Evolutionary conservation across 495 filamentous ascomycete species (phyloP).

Genomic region (Physcia stellaris): DNA sequence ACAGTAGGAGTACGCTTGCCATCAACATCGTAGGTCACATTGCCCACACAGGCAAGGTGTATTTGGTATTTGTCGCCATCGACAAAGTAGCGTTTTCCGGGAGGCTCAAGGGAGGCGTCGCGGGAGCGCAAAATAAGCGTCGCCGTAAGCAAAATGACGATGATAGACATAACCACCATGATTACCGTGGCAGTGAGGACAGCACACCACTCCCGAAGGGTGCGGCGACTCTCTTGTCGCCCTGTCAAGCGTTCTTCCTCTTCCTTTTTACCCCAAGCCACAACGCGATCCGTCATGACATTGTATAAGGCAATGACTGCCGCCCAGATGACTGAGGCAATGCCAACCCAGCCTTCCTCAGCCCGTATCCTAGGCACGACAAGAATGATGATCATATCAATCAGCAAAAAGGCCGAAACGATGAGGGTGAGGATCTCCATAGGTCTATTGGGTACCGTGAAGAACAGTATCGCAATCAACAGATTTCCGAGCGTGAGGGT

Average conservation of each 20-base stretch:
- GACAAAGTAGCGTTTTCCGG: conserved; percentile 63
- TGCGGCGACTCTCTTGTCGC: conserved; percentile 71
- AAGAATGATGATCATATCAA: conserved; percentile 67
- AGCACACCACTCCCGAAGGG: conserved; percentile 67
- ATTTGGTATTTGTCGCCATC: conserved; percentile 71
- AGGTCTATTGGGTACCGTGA: conserved; percentile 63
- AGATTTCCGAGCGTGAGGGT: conserved; percentile 62
- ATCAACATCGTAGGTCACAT: conserved; percentile 31
- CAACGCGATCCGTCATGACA: conserved; percentile 50
- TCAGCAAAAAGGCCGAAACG: conserved; percentile 55
- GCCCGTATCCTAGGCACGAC: conserved; percentile 54
- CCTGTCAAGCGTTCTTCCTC: conserved; percentile 91
- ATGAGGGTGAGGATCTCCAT: conserved; percentile 55
- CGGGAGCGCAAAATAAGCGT: conserved; percentile 65
- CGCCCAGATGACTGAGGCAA: conserved; percentile 71
- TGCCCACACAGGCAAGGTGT: conserved; percentile 73
- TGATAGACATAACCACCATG: conserved; percentile 48
- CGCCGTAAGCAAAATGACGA: conserved; percentile 57
- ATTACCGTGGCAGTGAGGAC: conserved; percentile 65
- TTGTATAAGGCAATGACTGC: conserved; percentile 49
- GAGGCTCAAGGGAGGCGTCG: conserved; percentile 55
- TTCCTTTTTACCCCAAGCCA: conserved; percentile 78
- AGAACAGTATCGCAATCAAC: conserved; percentile 70
- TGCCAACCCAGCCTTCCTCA: conserved; percentile 85
- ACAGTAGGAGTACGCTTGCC: conserved; percentile 52